Evolutionary conservation across 2,329 filamentous ascomycete genomes (phyloP).

Genomic region (Aspergillus sp.): DNA sequence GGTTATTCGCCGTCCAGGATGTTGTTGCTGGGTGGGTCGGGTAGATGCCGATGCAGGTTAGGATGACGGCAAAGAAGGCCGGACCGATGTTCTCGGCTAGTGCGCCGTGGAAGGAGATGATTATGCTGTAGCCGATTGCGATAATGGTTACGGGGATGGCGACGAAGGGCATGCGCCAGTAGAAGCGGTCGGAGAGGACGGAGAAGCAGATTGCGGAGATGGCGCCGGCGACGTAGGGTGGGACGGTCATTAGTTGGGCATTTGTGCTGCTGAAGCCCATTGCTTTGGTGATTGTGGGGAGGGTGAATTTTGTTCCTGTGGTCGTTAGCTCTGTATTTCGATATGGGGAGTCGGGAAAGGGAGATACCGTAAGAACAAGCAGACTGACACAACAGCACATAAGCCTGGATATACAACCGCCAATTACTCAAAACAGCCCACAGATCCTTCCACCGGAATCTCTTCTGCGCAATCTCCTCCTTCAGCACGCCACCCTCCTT

Average conservation of each 20-base stretch:
- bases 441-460: conserved; percentile 30
- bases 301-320: conserved; percentile 31
- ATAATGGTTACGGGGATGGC: conserved; percentile 11
- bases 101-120: conserved; percentile 15
- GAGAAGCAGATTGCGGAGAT: conserved; percentile 18
- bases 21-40: conserved; percentile 19
- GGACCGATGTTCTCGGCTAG: conserved; percentile 14
- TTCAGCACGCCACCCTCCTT: conserved; percentile 19
- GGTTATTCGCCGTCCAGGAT: conserved; percentile 21
- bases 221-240: conserved; percentile 20
- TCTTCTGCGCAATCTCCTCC: conserved; percentile 8
- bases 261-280: conserved; percentile 29
- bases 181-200: conserved; percentile 15
- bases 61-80: conserved; percentile 18
- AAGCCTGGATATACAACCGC: conserved; percentile 28
- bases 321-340: neutral
- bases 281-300: conserved; percentile 32
- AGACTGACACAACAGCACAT: conserved; percentile 21
- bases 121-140: conserved; percentile 12
- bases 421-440: conserved; percentile 30
- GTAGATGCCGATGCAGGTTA: conserved; percentile 19
- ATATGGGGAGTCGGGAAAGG: conserved; percentile 2
- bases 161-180: conserved; percentile 21
- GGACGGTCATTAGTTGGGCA: conserved; percentile 26
- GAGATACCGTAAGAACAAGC: conserved; percentile 15